Percentiles rank a stretch among this genome's conserved stretches.
These are phyloP conservation scores for Coemansia sp. DNA, from an alignment of 192 early-diverging fungal species.

Conservation along the genomic window DNA sequence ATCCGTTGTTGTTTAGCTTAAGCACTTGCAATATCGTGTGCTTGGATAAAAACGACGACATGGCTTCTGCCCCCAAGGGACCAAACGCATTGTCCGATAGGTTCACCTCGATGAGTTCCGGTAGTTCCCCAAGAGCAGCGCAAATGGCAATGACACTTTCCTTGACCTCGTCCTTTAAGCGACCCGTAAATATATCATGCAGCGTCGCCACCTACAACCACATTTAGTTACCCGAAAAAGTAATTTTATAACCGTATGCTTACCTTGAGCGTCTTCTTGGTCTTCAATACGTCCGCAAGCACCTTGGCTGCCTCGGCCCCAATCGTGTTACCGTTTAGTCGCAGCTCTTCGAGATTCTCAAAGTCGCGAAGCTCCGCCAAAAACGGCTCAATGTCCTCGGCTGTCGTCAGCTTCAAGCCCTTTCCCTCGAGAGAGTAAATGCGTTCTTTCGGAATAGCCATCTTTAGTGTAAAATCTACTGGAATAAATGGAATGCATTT, in stretches of 20 bases:
- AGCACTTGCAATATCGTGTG: constrained; percentile 78
- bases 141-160: constrained; percentile 76
- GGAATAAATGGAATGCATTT: too few relatives aligned
- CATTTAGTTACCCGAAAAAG: too few relatives aligned
- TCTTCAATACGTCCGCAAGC: constrained; percentile 68
- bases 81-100: constrained; percentile 98
- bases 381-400: constrained; percentile 74
- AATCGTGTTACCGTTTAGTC: constrained; percentile 87
- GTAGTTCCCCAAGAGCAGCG: constrained; percentile 77
- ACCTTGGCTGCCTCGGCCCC: constrained; percentile 86
- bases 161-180: constrained; percentile 87
- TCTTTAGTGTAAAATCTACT: not conserved
- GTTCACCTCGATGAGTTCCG: constrained; percentile 76
- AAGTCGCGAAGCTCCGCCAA: constrained; percentile 66
- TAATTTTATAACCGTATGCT: too few relatives aligned
- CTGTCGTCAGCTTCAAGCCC: constrained; percentile 84
- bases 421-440: constrained; percentile 85
- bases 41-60: constrained; percentile 80
- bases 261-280: constrained; percentile 73
- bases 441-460: constrained; percentile 42
- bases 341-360: constrained; percentile 65
- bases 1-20: constrained; percentile 95
- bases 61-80: constrained; percentile 84
- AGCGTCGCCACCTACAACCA: constrained; percentile 70
- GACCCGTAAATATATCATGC: constrained; percentile 92